Conservation (phyloP, 129 eudicot genomes). For the Logfia minima region DNA sequence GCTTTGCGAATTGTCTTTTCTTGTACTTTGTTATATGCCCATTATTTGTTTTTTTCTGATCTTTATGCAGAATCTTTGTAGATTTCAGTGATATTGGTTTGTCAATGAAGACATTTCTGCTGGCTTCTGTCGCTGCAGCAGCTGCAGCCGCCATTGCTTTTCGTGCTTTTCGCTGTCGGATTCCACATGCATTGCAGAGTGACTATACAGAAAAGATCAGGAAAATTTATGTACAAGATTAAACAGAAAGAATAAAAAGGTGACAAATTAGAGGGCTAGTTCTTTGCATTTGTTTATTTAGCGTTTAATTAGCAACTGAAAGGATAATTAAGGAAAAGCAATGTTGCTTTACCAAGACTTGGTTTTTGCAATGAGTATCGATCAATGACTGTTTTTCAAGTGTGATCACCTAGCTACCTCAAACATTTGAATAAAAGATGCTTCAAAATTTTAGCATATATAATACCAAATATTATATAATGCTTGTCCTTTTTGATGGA, state of each 20-base stretch:
- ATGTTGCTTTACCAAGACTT: background rate
- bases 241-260: background rate
- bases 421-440: too few relatives aligned
- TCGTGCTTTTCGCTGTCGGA: conserved; percentile 84
- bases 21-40: conserved; percentile 42
- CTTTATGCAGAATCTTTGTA: conserved; percentile 43
- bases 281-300: background rate
- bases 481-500: too few relatives aligned
- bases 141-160: conserved; percentile 68
- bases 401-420: too few relatives aligned
- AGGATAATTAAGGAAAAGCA: background rate
- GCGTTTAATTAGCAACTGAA: background rate
- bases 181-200: conserved; percentile 92
- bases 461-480: background rate
- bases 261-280: background rate
- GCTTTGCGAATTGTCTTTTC: conserved; percentile 33
- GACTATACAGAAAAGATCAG: conserved; percentile 41
- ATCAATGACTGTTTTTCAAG: too few relatives aligned
- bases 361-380: too few relatives aligned
- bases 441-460: too few relatives aligned
- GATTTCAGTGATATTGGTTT: conserved; percentile 39
- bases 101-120: conserved; percentile 22
- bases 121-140: conserved; percentile 36
- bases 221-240: background rate
- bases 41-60: conserved; percentile 29